A percentile compares a stretch with the other conserved stretches of the same genome.
phyloP scores from a whole-genome alignment of 2,329 filamentous ascomycete species.

The Fusarium musae region DNA sequence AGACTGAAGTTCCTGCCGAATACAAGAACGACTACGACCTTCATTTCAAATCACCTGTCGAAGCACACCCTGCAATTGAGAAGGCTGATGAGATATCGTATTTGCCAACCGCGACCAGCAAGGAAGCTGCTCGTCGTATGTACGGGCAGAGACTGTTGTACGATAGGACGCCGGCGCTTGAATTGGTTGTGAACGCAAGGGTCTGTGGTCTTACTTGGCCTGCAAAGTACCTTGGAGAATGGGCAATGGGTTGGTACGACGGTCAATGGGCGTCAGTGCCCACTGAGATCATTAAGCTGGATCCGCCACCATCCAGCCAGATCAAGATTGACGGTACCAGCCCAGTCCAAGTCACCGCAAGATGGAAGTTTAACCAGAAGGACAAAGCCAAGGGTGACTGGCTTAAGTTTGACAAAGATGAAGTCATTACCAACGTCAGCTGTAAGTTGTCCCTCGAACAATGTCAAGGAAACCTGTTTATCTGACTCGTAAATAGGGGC shows the following conservation, averaged over 20 bases:
- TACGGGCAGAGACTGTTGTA: constrained; percentile 59
- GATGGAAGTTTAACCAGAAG: constrained; percentile 65
- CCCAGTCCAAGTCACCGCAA: constrained; percentile 59
- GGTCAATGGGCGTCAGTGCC: constrained; percentile 62
- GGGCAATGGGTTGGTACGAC: constrained; percentile 68
- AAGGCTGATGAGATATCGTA: constrained; percentile 53
- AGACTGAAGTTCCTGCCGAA: constrained; percentile 52
- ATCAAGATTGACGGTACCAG: constrained; percentile 59
- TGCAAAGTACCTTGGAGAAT: constrained; percentile 63
- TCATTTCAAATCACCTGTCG: constrained; percentile 56
- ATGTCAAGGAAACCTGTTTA: neutral
- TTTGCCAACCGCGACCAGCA: constrained; percentile 58
- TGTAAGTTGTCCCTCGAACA: constrained; percentile 53
- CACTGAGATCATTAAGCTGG: constrained; percentile 59
- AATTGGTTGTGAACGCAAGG: constrained; percentile 60
- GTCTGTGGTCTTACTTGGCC: constrained; percentile 65
- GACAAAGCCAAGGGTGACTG: constrained; percentile 56
- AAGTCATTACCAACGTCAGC: constrained; percentile 72
- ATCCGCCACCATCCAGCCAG: constrained; percentile 58
- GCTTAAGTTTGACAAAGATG: constrained; percentile 73
- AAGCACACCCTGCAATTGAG: constrained; percentile 55
- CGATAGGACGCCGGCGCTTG: constrained; percentile 58
- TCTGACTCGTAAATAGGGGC: constrained; percentile 50
- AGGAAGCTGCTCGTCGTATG: constrained; percentile 59
- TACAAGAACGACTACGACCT: constrained; percentile 64